Base-by-base conservation (phyloP, 345 rosid genomes). In the Hibiscus tridactylites region DNA sequence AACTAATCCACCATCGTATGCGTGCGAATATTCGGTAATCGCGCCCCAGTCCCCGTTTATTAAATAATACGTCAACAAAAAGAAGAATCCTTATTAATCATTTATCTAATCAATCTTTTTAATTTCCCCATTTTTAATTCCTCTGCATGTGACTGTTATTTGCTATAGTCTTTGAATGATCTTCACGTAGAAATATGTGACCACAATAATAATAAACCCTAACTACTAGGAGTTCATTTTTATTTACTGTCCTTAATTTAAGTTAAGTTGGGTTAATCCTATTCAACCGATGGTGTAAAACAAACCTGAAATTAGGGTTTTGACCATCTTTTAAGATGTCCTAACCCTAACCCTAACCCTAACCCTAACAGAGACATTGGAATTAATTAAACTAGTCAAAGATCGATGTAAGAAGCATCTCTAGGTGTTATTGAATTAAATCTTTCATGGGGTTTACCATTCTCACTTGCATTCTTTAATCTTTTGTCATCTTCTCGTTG, bases 21-120 rank as follows among this genome's bases (percentile, higher is more conserved):
- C 88, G 89, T 82, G 89, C 88, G 91, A 87, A 87, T 87, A 87
- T 83, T 85, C 86, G 88, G 64, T 80, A 81, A 56, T 72, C 69
- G 85, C 35, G 79, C 81, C 78, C 35, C 50, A 57, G 0, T 78
- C 78, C 17, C 46, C 54, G 19, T 61, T 35, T 7, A 17, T 77
- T 62, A 56, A 74, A 68, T 56, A 53, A 73, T 74, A 60, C 72
- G 78, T 77, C 70, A 73, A 69, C 79, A 71, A 70, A 70, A 66
- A 71, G 68, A 78, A 78, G 70, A 79, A 81, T 79, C 85, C 72
- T 68, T 75, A 21, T 78, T 78, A 81, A 83, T 82, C 83, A 81
- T 80, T 78, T 81, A 77, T 74, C 70, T 82, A 82, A 81, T 83
- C 81, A 78, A 77, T 59, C 72, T 68, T 75, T 76, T 74, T 21